Conservation (phyloP, 2,329 filamentous ascomycete genomes). For the Trichoderma sp. region DNA sequence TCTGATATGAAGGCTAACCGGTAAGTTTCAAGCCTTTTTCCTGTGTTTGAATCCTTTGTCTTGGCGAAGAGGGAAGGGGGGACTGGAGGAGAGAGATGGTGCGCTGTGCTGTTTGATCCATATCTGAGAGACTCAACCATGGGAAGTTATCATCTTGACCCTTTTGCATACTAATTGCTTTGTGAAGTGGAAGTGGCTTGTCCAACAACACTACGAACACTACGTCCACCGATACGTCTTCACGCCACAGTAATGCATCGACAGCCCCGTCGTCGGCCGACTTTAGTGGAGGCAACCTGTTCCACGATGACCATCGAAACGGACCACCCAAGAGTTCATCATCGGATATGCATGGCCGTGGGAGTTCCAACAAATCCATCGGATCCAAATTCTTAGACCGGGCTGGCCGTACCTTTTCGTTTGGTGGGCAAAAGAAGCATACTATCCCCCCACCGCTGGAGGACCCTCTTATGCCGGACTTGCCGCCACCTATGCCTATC, state of each 20-base stretch:
- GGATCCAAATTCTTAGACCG: slow-evolving; percentile 52
- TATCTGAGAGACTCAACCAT: background rate
- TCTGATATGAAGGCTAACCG: slow-evolving; percentile 53
- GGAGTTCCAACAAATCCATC: slow-evolving; percentile 46
- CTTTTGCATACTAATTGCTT: slow-evolving; percentile 34
- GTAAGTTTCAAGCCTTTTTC: slow-evolving; percentile 39
- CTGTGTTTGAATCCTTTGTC: background rate
- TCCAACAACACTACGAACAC: slow-evolving; percentile 62
- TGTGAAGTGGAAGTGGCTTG: slow-evolving; percentile 54
- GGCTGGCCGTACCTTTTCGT: slow-evolving; percentile 58
- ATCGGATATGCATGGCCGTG: slow-evolving; percentile 38
- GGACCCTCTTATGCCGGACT: slow-evolving; percentile 31
- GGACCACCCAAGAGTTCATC: slow-evolving; percentile 17
- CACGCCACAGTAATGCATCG: slow-evolving; percentile 60
- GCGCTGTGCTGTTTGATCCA: background rate
- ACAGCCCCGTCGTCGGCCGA: slow-evolving; percentile 58
- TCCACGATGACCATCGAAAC: slow-evolving; percentile 31
- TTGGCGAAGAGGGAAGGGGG: background rate
- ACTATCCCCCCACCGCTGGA: slow-evolving; percentile 31
- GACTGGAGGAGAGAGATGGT: background rate
- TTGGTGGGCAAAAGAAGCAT: slow-evolving; percentile 55
- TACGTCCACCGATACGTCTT: slow-evolving; percentile 58
- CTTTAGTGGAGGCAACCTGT: slow-evolving; percentile 25
- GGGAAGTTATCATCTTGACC: background rate
- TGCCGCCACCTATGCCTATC: slow-evolving; percentile 39